These are phyloP conservation scores for Babesia ovis DNA, from an alignment of 169 alveolate species.

Conservation along the genomic window DNA sequence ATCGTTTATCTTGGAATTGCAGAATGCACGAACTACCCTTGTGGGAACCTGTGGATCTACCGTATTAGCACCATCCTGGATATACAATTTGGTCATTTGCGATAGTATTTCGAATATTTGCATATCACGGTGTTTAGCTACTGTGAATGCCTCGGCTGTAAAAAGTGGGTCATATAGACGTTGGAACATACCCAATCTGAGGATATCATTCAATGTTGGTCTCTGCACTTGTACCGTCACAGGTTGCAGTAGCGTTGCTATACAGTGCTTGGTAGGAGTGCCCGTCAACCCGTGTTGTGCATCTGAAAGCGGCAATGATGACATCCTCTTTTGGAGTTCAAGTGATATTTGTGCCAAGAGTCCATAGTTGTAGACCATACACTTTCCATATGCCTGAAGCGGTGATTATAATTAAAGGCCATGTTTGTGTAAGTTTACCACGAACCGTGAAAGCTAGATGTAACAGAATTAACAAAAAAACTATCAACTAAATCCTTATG, in stretches of 20 bases:
- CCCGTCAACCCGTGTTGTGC: neutral
- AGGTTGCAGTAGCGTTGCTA: neutral
- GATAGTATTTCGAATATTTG: constrained; percentile 60
- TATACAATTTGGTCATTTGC: constrained; percentile 4
- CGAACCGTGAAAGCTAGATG: no score
- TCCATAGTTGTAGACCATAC: constrained; percentile 57
- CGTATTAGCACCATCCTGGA: neutral
- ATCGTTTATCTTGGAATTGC: constrained; percentile 71
- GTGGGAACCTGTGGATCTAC: constrained; percentile 53
- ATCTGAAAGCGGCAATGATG: neutral
- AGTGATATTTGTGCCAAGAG: constrained; percentile 23
- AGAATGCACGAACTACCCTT: constrained; percentile 48
- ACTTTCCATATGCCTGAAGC: constrained; percentile 58
- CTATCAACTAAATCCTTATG: no score
- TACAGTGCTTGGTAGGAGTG: constrained; percentile 21
- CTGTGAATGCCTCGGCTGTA: constrained; percentile 66
- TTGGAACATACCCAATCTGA: constrained; percentile 48
- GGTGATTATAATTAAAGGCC: no score
- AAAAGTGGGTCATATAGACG: constrained; percentile 8
- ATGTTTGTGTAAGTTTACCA: no score
- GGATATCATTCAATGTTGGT: constrained; percentile 53
- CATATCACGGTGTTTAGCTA: constrained; percentile 65
- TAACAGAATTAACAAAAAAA: no score
- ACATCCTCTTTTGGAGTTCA: constrained; percentile 48
- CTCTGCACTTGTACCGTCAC: constrained; percentile 9